Evolutionary conservation across 2,329 filamentous ascomycete species (phyloP).

Genomic region (Akanthomyces dipterigenus): DNA sequence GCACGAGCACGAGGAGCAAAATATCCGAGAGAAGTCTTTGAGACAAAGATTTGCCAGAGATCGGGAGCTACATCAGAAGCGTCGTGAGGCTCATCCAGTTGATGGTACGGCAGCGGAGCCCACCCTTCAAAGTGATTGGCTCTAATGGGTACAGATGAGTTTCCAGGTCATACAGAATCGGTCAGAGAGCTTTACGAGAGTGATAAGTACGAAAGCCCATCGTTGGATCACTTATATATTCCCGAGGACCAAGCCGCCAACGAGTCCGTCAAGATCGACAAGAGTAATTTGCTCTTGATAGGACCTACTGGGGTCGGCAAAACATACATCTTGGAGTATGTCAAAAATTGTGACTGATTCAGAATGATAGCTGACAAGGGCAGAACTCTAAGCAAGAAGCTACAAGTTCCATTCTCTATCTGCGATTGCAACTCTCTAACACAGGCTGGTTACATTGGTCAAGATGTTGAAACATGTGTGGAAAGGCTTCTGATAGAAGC

Average conservation of each 20-base stretch:
- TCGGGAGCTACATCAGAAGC: slow-evolving; percentile 47
- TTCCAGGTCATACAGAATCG: slow-evolving; percentile 44
- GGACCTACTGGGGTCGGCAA: slow-evolving; percentile 95
- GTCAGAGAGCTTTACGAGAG: slow-evolving; percentile 35
- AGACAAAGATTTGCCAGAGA: slow-evolving; percentile 67
- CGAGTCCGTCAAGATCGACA: slow-evolving; percentile 70
- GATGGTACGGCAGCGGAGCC: slow-evolving; percentile 55
- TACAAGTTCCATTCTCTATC: slow-evolving; percentile 94
- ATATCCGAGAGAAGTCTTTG: slow-evolving; percentile 55
- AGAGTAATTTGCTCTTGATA: slow-evolving; percentile 86
- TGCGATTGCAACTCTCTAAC: slow-evolving; percentile 95
- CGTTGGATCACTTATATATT: slow-evolving; percentile 39
- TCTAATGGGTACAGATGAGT: slow-evolving; percentile 40
- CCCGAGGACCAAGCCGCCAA: slow-evolving; percentile 39
- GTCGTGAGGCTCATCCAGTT: slow-evolving; percentile 61
- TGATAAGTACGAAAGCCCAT: slow-evolving; percentile 22
- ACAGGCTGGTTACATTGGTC: slow-evolving; percentile 94
- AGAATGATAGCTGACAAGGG: slow-evolving; percentile 17
- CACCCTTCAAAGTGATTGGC: too few relatives aligned
- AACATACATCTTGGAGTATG: slow-evolving; percentile 77
- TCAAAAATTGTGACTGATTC: neutral
- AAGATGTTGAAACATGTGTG: slow-evolving; percentile 94
- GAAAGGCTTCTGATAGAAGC: slow-evolving; percentile 83
- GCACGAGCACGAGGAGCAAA: slow-evolving; percentile 61
- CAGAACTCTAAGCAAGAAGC: slow-evolving; percentile 81